Evolutionary conservation across 768 basidiomycete species (phyloP), one percentile per base, ranked within the genome.

Genomic region (Boletus coccyginus): DNA sequence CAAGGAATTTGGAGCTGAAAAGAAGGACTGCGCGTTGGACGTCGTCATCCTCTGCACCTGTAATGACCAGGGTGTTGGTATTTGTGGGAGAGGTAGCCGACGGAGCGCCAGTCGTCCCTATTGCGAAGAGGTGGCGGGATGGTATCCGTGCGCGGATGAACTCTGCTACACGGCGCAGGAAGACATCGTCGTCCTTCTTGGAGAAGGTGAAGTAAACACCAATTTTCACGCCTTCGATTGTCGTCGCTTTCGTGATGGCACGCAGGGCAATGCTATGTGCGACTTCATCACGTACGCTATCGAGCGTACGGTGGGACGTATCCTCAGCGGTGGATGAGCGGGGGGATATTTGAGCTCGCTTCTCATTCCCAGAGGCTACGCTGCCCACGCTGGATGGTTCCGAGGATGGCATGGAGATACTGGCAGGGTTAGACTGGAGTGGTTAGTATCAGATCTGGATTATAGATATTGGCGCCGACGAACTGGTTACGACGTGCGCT

Each of bases 21-120:
- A 91, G 81, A 9, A 88, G 77, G 27, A 82, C 77, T 1, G 88
- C 87, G 21, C 87, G 82, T 50, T 86, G 81, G n/a, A 90, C 78
- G 48, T 81, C 78, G 10, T 80, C 77, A 12, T 74, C 70, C 1
- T 79, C 77, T 8, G 86, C 82, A 10, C 82, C 82, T 47, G 78
- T 80, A 52, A 91, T 75, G 52, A 90, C 73, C 13, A 91, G 73
- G 4, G 78, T 74, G 58, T 79, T 81, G 56, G 69, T 53, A 11
- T 65, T 59, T 9, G 62, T 61, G 40, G 53, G 7, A 16, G 62
- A 62, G 3, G 76, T 67, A 7, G 62, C 45, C 40, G 56, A 62
- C 61, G 68, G 63, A 66, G 73, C 41, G 56, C 78, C 76, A 6
- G 79, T 80, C 0, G 82, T 81, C 17, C 78, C 81, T 57, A 88